These are phyloP conservation scores for Chlamydomonas sp. DNA, from an alignment of 139 green algal genomes.

Conservation along the genomic window DNA sequence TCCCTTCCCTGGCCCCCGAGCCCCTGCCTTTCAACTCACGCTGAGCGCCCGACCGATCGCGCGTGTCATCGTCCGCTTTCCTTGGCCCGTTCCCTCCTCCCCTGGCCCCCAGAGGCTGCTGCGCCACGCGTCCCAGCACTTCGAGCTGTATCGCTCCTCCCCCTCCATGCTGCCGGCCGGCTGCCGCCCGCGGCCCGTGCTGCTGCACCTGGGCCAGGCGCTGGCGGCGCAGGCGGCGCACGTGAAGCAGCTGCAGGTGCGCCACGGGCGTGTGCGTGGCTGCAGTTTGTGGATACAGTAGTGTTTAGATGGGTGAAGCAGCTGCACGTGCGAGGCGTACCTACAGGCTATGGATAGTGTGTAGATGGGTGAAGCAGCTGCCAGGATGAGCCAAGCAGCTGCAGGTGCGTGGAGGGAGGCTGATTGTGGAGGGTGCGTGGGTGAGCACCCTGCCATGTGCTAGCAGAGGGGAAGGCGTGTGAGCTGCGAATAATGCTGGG, in stretches of 20 bases:
- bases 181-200: constrained; percentile 39
- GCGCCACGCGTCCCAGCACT: constrained; percentile 22
- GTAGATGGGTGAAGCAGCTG: no score
- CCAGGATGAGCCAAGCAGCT: no score
- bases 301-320: no score
- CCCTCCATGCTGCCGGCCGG: constrained; percentile 32
- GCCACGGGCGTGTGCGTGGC: no score
- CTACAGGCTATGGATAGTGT: no score
- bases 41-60: background rate
- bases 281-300: no score
- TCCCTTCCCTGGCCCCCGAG: background rate
- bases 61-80: background rate
- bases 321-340: no score
- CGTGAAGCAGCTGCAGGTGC: constrained; percentile 23
- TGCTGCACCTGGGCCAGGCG: constrained; percentile 34
- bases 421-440: no score
- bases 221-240: background rate
- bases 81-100: background rate
- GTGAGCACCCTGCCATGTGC: no score
- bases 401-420: no score
- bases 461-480: no score
- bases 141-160: constrained; percentile 35
- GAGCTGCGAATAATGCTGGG: no score
- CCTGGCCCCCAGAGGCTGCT: constrained; percentile 26
- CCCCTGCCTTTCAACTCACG: background rate